Conservation (phyloP, 176 grass and related monocot species). For the Phragmites australis region DNA sequence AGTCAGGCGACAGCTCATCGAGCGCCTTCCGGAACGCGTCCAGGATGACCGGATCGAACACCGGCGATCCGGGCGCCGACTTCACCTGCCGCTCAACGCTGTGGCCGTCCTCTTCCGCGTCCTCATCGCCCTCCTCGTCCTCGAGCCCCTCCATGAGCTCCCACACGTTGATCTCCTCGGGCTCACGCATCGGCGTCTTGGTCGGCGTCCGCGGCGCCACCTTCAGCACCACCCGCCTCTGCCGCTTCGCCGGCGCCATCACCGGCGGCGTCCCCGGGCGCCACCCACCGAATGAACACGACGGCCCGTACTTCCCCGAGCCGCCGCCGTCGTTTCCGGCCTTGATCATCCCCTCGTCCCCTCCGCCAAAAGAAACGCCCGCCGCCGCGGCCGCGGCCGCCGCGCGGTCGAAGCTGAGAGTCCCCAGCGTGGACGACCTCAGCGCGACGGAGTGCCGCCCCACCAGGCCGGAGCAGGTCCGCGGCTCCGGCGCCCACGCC, state of each 20-base stretch:
- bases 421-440: slow-evolving; percentile 56
- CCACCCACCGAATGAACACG: background rate
- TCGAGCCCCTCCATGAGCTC: slow-evolving; percentile 94
- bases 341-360: slow-evolving; percentile 47
- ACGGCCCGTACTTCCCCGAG: background rate
- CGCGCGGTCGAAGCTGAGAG: slow-evolving; percentile 60
- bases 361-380: background rate
- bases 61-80: slow-evolving; percentile 36
- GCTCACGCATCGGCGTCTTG: slow-evolving; percentile 65
- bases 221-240: slow-evolving; percentile 30
- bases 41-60: slow-evolving; percentile 51
- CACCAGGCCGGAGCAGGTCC: slow-evolving; percentile 23
- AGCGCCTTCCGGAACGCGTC: slow-evolving; percentile 51
- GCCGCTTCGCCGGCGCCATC: slow-evolving; percentile 36
- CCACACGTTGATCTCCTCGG: slow-evolving; percentile 91
- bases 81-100: background rate
- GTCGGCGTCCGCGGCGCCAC: slow-evolving; percentile 60
- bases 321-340: slow-evolving; percentile 2
- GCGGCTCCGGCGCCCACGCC: slow-evolving; percentile 28
- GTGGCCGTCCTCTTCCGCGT: background rate
- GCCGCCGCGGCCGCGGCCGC: background rate
- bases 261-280: background rate
- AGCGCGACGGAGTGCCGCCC: slow-evolving; percentile 48
- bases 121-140: background rate
- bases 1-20: slow-evolving; percentile 25